phyloP scores from a whole-genome alignment of 768 basidiomycete genomes.

The Lentinula guzmanii region DNA sequence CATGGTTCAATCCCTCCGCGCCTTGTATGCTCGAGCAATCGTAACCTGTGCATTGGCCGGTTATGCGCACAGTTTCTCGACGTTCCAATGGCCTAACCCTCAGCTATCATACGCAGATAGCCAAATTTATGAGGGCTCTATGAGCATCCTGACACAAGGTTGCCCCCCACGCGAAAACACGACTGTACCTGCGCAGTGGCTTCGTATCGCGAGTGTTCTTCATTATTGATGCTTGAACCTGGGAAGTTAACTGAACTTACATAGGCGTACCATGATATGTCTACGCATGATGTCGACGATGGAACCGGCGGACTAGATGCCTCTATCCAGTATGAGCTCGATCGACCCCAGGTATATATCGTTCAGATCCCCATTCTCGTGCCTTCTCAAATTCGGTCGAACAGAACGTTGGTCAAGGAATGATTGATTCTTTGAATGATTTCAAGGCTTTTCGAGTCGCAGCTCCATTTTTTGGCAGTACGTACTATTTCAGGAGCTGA shows the following conservation, averaged over 20 bases:
- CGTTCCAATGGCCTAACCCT: constrained; percentile 1
- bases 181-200: constrained; percentile 12
- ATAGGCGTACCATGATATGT: constrained; percentile 15
- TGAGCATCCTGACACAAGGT: neutral
- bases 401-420: constrained; percentile 43
- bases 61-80: neutral
- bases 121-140: neutral
- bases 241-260: neutral
- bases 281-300: constrained; percentile 11
- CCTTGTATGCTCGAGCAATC: neutral
- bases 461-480: constrained; percentile 9
- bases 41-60: neutral
- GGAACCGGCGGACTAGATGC: constrained; percentile 19
- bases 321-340: constrained; percentile 14
- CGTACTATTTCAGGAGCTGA: neutral
- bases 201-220: constrained; percentile 9
- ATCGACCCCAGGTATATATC: constrained; percentile 8
- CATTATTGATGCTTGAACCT: neutral
- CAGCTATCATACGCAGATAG: neutral
- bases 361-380: neutral
- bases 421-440: constrained; percentile 37
- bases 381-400: neutral
- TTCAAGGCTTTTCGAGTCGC: constrained; percentile 24
- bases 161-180: constrained; percentile 6
- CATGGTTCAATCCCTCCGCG: neutral